These are phyloP conservation scores for Apiospora malaysiana DNA, from an alignment of 2,329 filamentous ascomycete genomes.

Conservation along the genomic window DNA sequence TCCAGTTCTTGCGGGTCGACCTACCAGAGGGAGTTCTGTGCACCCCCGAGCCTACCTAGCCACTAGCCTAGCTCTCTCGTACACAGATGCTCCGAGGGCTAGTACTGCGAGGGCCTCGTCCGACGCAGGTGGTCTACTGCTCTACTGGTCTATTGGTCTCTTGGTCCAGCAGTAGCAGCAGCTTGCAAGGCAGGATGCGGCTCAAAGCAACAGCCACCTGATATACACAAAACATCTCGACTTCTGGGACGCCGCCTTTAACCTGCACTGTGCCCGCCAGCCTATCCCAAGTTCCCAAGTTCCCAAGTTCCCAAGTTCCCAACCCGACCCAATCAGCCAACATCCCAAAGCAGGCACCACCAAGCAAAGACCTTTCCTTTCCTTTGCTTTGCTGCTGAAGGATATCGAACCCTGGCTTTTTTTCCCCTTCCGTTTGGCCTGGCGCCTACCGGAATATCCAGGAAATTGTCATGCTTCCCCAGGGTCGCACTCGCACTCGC, in stretches of 20 bases:
- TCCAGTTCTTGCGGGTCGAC: not conserved
- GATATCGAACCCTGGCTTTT: not conserved
- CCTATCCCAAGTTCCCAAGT: not conserved
- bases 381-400: no score
- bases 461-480: slow-evolving; percentile 9
- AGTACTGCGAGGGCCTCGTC: not conserved
- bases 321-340: not conserved
- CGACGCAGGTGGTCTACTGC: not conserved
- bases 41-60: not conserved
- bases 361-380: no score
- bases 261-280: not conserved
- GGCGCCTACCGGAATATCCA: not conserved
- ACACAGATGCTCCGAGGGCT: not conserved
- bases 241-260: slow-evolving; percentile 14
- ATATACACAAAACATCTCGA: not conserved
- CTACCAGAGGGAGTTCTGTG: not conserved
- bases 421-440: not conserved
- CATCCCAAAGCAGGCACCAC: not conserved
- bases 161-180: no score
- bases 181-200: not conserved
- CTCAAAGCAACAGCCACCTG: slow-evolving; percentile 9
- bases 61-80: slow-evolving; percentile 1
- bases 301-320: not conserved
- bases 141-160: no score
- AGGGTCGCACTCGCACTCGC: not conserved